Evolutionary conservation across 2,329 filamentous ascomycete species (phyloP), one percentile per base, ranked within the genome.

Genomic region (Aspergillus pseudonomiae): DNA sequence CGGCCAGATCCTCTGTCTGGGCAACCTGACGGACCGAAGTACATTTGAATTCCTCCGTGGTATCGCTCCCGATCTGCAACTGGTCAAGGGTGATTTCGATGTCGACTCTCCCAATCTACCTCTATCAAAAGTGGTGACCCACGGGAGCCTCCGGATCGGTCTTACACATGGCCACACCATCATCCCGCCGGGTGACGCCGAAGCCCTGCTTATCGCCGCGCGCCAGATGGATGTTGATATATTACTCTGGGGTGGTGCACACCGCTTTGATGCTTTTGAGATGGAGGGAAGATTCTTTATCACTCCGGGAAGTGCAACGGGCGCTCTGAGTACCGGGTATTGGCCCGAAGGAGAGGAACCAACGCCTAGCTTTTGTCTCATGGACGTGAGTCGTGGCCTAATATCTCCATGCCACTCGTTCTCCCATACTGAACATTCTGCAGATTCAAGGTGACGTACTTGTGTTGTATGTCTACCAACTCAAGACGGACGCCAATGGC

Each of bases 391-490:
- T 90, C 53, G 50, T 16, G 19, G 16, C 48, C 16, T 21, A n/a
- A 10, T 4, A 21, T 21, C 3, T 12, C 16, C 10, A n/a, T 32
- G 3, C 9, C 7, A 50, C 46, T 9, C 14, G 16, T 28, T 50
- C 50, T 57, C 61, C 30, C 12, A 71, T 58, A 56, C 57, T 63
- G 48, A 70, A 41, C 12, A 24, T 21, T 46, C 19, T 14, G 65
- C 71, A 96, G 93, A 92, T 96, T 41, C 94, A 98, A 86, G 94
- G 94, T 36, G 96, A 97, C 76, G 96, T 96, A 19, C 86, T 98
- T 69, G 96, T 96, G 64, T 85, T 98, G 57, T 98, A 98, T 78
- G 94, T 98, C 59, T 98, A 98, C 77, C 91, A 94, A 77, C 79
- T 94, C 73, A 87, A 89, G 76, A 93, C 90, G 75, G 91, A 93